Evolutionary conservation across 2,329 filamentous ascomycete species (phyloP).

Genomic region (Hymenotorrendiella dingleyae): DNA sequence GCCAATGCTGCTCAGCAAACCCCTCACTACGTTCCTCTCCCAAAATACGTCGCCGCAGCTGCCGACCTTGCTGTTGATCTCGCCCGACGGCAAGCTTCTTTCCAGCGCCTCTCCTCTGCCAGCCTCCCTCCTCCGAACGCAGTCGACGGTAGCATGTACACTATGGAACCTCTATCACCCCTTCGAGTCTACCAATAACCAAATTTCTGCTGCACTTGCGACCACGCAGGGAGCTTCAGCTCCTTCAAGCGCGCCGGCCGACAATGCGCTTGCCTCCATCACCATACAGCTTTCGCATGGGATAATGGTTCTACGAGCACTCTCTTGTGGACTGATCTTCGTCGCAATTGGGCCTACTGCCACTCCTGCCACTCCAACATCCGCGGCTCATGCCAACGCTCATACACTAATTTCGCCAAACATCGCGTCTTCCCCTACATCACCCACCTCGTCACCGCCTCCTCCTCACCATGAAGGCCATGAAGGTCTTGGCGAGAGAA

Average conservation of each 20-base stretch:
- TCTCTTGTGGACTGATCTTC: slow-evolving; percentile 56
- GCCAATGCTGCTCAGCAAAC: slow-evolving; percentile 54
- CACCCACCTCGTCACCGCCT: slow-evolving; percentile 20
- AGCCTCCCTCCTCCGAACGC: slow-evolving; percentile 52
- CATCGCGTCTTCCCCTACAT: slow-evolving; percentile 10
- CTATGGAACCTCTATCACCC: slow-evolving; percentile 53
- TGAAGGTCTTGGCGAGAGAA: slow-evolving; percentile 1
- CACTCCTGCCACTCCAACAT: slow-evolving; percentile 20
- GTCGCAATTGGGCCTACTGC: slow-evolving; percentile 48
- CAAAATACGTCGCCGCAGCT: slow-evolving; percentile 49
- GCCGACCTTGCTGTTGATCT: slow-evolving; percentile 54
- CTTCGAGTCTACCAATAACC: slow-evolving; percentile 33
- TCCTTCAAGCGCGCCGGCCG: slow-evolving; percentile 7
- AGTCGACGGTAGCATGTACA: slow-evolving; percentile 58
- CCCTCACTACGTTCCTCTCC: slow-evolving; percentile 55
- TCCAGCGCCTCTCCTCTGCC: slow-evolving; percentile 53
- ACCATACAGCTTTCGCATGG: slow-evolving; percentile 48
- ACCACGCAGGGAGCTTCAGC: slow-evolving; percentile 24
- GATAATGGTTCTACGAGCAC: slow-evolving; percentile 50
- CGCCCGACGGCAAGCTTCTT: slow-evolving; percentile 56
- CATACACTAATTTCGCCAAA: slow-evolving; percentile 7
- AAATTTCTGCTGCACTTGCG: slow-evolving; percentile 37
- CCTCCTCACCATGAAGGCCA: slow-evolving; percentile 9
- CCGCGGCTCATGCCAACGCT: slow-evolving; percentile 1
- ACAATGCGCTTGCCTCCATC: slow-evolving; percentile 22